Conservation (phyloP, 345 rosid genomes). For the Populus tremula region DNA sequence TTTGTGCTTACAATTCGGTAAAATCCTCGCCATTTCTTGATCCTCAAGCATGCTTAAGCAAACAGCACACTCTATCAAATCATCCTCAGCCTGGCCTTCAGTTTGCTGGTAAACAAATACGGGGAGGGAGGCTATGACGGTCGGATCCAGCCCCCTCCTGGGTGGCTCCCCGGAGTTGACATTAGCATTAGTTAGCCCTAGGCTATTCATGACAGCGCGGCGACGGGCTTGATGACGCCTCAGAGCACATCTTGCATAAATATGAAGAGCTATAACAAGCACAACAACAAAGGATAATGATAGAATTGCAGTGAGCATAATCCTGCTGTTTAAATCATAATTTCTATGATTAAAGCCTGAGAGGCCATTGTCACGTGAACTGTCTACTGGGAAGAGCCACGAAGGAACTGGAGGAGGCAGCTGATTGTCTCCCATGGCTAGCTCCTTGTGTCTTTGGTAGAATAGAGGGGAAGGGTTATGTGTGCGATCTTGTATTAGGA, state of each 20-base stretch:
- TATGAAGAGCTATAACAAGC: conserved; percentile 13
- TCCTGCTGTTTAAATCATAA: conserved; percentile 16
- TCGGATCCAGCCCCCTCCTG: conserved; percentile 45
- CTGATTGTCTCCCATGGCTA: background rate
- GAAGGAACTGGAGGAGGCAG: background rate
- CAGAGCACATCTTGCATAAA: conserved; percentile 13
- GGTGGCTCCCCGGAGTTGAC: conserved; percentile 15
- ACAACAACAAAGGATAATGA: conserved; percentile 16
- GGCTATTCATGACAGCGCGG: background rate
- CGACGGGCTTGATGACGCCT: conserved; percentile 14
- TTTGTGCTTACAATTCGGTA: conserved; percentile 75
- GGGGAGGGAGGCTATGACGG: conserved; percentile 55
- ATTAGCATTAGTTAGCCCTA: background rate
- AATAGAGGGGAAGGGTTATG: background rate
- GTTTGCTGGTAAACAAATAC: conserved; percentile 30
- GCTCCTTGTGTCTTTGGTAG: background rate
- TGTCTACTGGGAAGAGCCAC: background rate
- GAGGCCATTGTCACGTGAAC: too few relatives aligned
- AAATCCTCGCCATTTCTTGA: conserved; percentile 51
- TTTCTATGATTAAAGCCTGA: background rate
- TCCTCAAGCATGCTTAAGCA: conserved; percentile 66
- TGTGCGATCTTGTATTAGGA: too few relatives aligned
- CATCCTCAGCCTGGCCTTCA: conserved; percentile 6
- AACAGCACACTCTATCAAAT: conserved; percentile 52
- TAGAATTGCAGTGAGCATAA: conserved; percentile 16